Evolutionary conservation across 768 basidiomycete species (phyloP), one percentile per base, ranked within the genome.

Genomic region (Coprinopsis sp.): DNA sequence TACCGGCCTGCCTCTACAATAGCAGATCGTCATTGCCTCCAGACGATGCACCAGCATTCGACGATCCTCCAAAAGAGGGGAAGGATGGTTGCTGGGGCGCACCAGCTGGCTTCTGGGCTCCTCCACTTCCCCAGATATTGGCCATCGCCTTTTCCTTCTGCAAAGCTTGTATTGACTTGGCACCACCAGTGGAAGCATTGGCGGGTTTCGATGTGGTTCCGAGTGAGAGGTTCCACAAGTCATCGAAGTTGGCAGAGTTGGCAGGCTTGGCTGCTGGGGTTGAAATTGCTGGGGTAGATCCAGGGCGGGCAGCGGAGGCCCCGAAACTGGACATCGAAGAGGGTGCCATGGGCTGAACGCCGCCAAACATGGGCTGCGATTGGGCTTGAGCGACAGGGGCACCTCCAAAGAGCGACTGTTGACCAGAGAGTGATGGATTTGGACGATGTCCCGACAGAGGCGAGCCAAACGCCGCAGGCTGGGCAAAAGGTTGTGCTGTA

Each of bases 151-250:
- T 92, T 70, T 95, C 92, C 67, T 80, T 83, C 68, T 91, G 87
- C 53, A 96, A 61, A 58, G 91, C 92, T 64, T 87, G 87, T 58
- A 95, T 94, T 34, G 84, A 87, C 73, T 92, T 91, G 30, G 72
- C 71, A 0, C 61, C 60, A 31, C 60, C 55, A 2, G 58, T 50
- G 24, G 58, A 54, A 18, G 56, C 49, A 16, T 64, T 49, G 16
- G 33, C 60, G 2, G 77, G 60, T 38, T 76, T 74, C 30, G 71
- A 55, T 13, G 64, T 44, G 12, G 72, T 45, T 23, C 84, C 85
- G 29, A 94, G 74, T 2, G 85, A 87, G 74, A 92, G 74, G 18
- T 78, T 78, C 88, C 89, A 96, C 53, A 96, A 63, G 61, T 96
- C 93, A 52, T 93, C 93, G 58, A 95, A 96, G 57, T 81, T 83